Percentiles rank a stretch among this genome's conserved stretches.
Evolutionary conservation across 805 yeast genomes (phyloP).

Genomic region (Sungouiozyma ichnusensis): DNA sequence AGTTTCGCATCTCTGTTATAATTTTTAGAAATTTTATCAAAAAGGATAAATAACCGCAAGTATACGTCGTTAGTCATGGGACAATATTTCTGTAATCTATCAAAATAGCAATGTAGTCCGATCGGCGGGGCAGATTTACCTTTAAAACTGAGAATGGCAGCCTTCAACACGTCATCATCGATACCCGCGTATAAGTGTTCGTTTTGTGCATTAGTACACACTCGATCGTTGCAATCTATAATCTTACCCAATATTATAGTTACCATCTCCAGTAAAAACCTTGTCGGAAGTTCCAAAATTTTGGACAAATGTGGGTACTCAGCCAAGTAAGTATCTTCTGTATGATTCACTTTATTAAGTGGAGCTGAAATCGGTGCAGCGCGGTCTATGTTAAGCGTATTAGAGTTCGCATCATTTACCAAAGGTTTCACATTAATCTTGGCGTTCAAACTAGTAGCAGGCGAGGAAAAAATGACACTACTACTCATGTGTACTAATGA

Average conservation of each 20-base stretch:
- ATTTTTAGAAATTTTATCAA: conserved; percentile 84
- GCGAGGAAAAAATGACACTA: not conserved
- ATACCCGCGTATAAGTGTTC: not conserved
- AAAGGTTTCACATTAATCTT: not conserved
- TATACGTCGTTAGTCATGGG: conserved; percentile 98
- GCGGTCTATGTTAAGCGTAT: too few species aligned
- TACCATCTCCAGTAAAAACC: conserved; percentile 73
- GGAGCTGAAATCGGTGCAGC: too few species aligned
- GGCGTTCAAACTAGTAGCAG: not conserved
- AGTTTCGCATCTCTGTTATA: conserved; percentile 15
- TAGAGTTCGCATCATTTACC: too few species aligned
- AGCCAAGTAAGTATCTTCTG: conserved; percentile 1
- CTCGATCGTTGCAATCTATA: conserved; percentile 78
- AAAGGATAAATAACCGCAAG: conserved; percentile 78
- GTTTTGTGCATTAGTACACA: conserved; percentile 33
- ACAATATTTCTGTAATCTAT: conserved; percentile 88
- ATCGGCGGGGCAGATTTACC: conserved; percentile 97
- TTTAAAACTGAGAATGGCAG: conserved; percentile 70
- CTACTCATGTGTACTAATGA: too few species aligned
- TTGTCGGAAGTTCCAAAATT: conserved; percentile 74
- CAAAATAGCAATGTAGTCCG: conserved; percentile 75
- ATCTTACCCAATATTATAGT: conserved; percentile 78
- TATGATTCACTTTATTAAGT: too few species aligned
- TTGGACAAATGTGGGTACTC: conserved; percentile 22
- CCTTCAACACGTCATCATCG: conserved; percentile 1